Percentiles rank a stretch among this genome's conserved stretches.
Conservation (phyloP, 495 filamentous ascomycete genomes). For the Wilcoxina mikolae region DNA sequence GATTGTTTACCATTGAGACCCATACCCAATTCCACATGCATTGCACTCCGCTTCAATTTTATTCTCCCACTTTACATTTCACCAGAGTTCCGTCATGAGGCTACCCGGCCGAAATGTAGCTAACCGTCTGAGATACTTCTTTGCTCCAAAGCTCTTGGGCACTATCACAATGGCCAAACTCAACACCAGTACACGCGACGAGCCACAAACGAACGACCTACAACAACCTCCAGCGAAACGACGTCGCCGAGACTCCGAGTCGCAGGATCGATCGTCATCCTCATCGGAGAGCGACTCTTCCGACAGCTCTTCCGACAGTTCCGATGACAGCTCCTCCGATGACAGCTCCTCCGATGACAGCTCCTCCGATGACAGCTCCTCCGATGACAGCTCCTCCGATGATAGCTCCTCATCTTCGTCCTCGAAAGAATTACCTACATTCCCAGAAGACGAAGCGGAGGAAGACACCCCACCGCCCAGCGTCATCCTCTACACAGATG, state of each 20-base stretch:
- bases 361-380: neutral
- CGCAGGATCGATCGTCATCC: too few species aligned
- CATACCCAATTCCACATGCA: too few species aligned
- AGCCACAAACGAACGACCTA: neutral
- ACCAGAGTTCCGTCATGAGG: too few species aligned
- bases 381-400: neutral
- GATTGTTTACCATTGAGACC: too few species aligned
- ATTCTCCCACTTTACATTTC: too few species aligned
- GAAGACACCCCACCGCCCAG: neutral
- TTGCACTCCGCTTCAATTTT: too few species aligned
- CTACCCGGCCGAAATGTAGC: neutral
- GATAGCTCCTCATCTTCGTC: neutral
- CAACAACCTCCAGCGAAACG: neutral
- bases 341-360: neutral
- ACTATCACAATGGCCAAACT: neutral
- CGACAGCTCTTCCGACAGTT: neutral
- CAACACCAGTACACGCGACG: neutral
- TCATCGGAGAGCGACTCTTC: too few species aligned
- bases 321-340: neutral
- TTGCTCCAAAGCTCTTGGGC: neutral
- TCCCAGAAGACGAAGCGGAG: neutral
- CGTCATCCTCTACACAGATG: conserved; percentile 6
- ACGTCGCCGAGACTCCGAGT: neutral
- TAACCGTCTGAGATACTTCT: neutral
- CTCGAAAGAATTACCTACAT: neutral